These are phyloP conservation scores for Paramecium bursaria DNA, from an alignment of 73 alveolate genomes.

Conservation along the genomic window DNA sequence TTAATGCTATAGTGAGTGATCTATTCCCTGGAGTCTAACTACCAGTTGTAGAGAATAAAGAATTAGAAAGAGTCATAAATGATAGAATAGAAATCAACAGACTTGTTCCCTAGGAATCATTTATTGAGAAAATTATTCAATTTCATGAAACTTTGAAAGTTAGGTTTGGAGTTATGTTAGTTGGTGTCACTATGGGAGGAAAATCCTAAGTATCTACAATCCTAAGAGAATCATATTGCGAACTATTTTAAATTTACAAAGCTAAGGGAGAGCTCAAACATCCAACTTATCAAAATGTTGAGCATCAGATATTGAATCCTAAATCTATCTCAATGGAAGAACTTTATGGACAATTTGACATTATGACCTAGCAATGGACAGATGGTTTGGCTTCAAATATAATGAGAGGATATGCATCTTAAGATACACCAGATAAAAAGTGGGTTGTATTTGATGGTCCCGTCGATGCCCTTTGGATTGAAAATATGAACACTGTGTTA, in stretches of 20 bases:
- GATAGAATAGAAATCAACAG: conserved; percentile 74
- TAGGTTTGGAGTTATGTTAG: conserved; percentile 95
- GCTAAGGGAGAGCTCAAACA: conserved; percentile 72
- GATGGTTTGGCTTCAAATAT: conserved; percentile 95
- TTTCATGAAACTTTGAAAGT: conserved; percentile 96
- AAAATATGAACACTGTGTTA: conserved; percentile 98
- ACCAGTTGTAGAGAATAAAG: conserved; percentile 78
- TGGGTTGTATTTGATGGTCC: conserved; percentile 98
- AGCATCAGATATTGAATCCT: conserved; percentile 89
- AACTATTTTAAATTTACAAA: conserved; percentile 72
- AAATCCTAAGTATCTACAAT: conserved; percentile 85
- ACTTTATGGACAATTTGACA: conserved; percentile 93
- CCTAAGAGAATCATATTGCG: conserved; percentile 82
- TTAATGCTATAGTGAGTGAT: conserved; percentile 91
- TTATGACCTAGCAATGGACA: conserved; percentile 95
- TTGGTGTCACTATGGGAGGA: conserved; percentile 96
- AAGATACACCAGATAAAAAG: conserved; percentile 78
- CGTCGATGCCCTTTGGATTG: conserved; percentile 98
- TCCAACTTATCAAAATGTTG: conserved; percentile 79
- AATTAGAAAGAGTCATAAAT: conserved; percentile 75
- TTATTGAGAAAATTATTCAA: conserved; percentile 87
- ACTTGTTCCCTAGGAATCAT: conserved; percentile 74
- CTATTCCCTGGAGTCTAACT: conserved; percentile 93
- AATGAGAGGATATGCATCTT: conserved; percentile 89
- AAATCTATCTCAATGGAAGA: conserved; percentile 94